A percentile compares a stretch with the other conserved stretches of the same genome.
phyloP scores from a whole-genome alignment of 2,329 filamentous ascomycete species.

The Diaporthe sp. region DNA sequence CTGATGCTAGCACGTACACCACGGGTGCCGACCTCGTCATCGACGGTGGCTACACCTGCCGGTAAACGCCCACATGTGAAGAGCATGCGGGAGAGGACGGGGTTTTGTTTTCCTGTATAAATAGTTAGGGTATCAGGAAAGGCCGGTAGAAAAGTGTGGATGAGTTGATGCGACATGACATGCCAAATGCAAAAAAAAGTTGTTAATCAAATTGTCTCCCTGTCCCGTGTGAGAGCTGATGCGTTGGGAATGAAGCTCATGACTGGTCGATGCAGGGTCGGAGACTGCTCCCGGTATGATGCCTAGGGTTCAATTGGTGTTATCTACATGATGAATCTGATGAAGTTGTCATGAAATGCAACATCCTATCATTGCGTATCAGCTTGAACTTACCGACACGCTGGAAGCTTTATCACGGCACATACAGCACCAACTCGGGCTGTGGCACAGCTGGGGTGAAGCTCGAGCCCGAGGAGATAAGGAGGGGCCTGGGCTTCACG shows the following conservation, averaged over 20 bases:
- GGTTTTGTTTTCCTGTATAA: conserved; percentile 3
- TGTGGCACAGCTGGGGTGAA: background rate
- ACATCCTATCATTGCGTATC: background rate
- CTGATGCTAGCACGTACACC: conserved; percentile 81
- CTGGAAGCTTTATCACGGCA: background rate
- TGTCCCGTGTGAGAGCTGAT: background rate
- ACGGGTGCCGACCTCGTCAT: conserved; percentile 80
- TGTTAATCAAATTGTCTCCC: background rate
- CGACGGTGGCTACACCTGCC: conserved; percentile 76
- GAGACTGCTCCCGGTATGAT: background rate
- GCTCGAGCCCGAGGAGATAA: background rate
- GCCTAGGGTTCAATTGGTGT: background rate
- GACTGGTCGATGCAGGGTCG: background rate
- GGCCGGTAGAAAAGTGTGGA: background rate
- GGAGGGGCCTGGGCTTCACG: background rate
- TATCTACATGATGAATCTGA: no score
- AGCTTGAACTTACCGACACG: background rate
- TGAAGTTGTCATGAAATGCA: background rate
- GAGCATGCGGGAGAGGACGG: background rate
- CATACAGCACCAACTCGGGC: background rate
- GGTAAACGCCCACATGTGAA: conserved; percentile 49
- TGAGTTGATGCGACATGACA: background rate
- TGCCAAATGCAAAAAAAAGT: background rate
- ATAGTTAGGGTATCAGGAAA: conserved; percentile 1
- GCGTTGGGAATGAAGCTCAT: background rate